A percentile compares a stretch with the other conserved stretches of the same genome.
phyloP scores from a whole-genome alignment of 768 basidiomycete genomes.

The Paxillus involutus region DNA sequence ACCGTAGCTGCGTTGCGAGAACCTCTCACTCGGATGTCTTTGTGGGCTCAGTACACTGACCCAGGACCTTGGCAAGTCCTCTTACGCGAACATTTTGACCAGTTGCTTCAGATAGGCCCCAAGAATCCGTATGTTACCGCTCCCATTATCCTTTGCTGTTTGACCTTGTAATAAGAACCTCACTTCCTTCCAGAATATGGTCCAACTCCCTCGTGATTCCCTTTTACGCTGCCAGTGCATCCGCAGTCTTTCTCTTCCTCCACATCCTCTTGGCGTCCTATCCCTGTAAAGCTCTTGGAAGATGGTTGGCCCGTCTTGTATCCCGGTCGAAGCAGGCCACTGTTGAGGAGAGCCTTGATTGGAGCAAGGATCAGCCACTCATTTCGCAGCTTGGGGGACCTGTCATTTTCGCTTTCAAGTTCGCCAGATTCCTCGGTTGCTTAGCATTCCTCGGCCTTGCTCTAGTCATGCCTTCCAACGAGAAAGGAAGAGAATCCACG shows the following conservation, averaged over 20 bases:
- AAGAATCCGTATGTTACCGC: not conserved
- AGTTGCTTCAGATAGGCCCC: not conserved
- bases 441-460: slow-evolving; percentile 22
- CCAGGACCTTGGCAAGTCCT: slow-evolving; percentile 5
- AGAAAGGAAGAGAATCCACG: not conserved
- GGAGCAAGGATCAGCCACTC: not conserved
- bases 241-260: slow-evolving; percentile 3
- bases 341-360: not conserved
- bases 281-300: slow-evolving; percentile 2
- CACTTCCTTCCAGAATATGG: not conserved
- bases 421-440: slow-evolving; percentile 20
- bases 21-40: slow-evolving; percentile 1
- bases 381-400: slow-evolving; percentile 20
- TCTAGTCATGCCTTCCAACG: not conserved
- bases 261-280: slow-evolving; percentile 1
- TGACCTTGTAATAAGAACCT: not conserved
- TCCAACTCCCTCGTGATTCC: slow-evolving; percentile 12
- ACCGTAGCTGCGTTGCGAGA: too few relatives aligned
- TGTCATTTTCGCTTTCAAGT: slow-evolving; percentile 21
- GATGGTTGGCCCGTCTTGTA: not conserved
- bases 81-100: not conserved
- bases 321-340: not conserved
- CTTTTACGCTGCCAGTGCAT: slow-evolving; percentile 9
- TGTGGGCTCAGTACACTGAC: not conserved
- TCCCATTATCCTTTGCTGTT: not conserved